A percentile compares a stretch with the other conserved stretches of the same genome.
phyloP scores from a whole-genome alignment of 768 basidiomycete species.

The Tulasnella sp. region DNA sequence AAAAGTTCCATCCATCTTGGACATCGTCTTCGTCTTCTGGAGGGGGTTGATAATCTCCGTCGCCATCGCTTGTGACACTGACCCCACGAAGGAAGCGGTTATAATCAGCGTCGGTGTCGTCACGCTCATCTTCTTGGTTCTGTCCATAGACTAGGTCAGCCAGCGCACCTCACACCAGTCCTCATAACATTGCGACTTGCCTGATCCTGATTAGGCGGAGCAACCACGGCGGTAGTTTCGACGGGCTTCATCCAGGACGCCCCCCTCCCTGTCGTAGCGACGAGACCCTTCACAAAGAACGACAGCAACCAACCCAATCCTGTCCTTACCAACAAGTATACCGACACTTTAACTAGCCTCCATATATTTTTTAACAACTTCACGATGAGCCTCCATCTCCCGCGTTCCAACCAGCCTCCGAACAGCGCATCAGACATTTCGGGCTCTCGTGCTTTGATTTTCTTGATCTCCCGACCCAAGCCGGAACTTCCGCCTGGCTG shows the following conservation, averaged over 20 bases:
- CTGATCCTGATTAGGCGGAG: background rate
- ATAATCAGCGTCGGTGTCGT: background rate
- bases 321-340: background rate
- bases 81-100: slow-evolving; percentile 14
- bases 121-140: background rate
- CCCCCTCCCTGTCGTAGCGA: background rate
- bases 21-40: background rate
- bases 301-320: background rate
- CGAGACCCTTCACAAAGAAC: background rate
- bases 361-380: background rate
- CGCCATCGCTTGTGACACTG: background rate
- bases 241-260: background rate
- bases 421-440: slow-evolving; percentile 19
- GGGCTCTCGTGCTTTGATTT: background rate
- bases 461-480: slow-evolving; percentile 22
- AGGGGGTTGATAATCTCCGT: background rate
- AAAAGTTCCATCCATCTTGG: background rate
- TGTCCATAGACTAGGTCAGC: background rate
- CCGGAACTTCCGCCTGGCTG: background rate
- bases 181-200: too few relatives aligned
- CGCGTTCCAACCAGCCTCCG: slow-evolving; percentile 14
- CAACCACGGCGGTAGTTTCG: background rate
- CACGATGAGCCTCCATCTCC: background rate
- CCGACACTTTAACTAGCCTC: background rate
- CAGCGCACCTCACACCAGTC: background rate